Base-by-base conservation (phyloP, 208 protist genomes). In the Lotmaria passim region DNA sequence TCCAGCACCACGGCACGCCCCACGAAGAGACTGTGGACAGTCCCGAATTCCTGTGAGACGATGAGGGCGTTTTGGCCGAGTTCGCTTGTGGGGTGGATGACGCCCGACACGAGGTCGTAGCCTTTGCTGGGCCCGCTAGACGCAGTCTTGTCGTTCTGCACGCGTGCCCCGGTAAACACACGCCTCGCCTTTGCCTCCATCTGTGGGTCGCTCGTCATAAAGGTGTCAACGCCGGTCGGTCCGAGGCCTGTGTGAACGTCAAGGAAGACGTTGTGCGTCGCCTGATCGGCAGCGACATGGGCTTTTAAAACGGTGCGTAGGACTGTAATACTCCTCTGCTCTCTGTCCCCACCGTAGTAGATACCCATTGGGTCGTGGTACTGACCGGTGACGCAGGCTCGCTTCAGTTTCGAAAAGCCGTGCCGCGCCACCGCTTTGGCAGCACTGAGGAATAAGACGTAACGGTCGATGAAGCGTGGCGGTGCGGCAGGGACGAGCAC, bases 21-120 rank as follows among this genome's bases (percentile, higher is more conserved):
- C 0, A 93, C 80, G 51, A 90, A 86, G 46, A 90, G 14, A 7
- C 57, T 43, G 52, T 79, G 80, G 10, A 91, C 72, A 4, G 89
- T 96, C 28, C 89, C 89, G 62, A 96, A 96, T 67, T 89, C 83
- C 71, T 96, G 73, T 23, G 76, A 80, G 53, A 93, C 77, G 31
- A 71, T 34, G 14, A 95, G 63, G 33, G 63, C 79, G 31, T 83
- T 81, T 39, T 65, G 57, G 34, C 81, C 82, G 31, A 93, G 68
- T 61, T 84, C 80, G 14, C 62, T 72, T 3, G 43, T 41, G 15
- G 82, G 81, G 15, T 56, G 76, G 41, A 93, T 73, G 30, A 79
- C 70, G 43, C 87, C 91, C n/a, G 30, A 39, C 17, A 69, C 68
- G 19, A 80, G 56, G 38, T 84, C 62, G 53, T 91, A 86, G 14